Evolutionary conservation across 2,329 filamentous ascomycete species (phyloP).

Genomic region (Aspergillus quadrilineatus): DNA sequence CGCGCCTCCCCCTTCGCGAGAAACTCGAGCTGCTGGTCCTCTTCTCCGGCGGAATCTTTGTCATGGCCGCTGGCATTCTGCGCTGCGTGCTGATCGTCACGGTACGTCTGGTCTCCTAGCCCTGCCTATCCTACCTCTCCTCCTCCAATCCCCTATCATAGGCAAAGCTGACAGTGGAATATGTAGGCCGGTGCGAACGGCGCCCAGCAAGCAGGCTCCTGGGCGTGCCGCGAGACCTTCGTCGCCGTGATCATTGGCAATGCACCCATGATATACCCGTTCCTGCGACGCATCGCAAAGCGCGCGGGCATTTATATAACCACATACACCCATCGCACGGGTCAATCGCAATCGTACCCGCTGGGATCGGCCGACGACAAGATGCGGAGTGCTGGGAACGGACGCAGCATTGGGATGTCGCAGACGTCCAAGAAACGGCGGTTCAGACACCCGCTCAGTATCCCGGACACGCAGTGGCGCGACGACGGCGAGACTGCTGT

Average conservation of each 20-base stretch:
- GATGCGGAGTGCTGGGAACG: not conserved
- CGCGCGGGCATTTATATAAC: slow-evolving; percentile 29
- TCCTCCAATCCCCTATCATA: not conserved
- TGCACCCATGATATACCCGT: slow-evolving; percentile 44
- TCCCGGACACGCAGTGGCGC: slow-evolving; percentile 34
- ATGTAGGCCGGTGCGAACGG: slow-evolving; percentile 35
- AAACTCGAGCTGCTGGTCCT: slow-evolving; percentile 56
- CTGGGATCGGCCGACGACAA: slow-evolving; percentile 20
- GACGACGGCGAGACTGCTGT: slow-evolving; percentile 33
- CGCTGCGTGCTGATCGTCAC: slow-evolving; percentile 54
- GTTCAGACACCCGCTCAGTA: slow-evolving; percentile 33
- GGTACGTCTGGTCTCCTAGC: slow-evolving; percentile 21
- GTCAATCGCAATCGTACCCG: slow-evolving; percentile 21
- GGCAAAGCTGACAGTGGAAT: not conserved
- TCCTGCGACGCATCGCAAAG: slow-evolving; percentile 28
- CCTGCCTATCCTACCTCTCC: too few relatives aligned
- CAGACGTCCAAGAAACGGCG: slow-evolving; percentile 19
- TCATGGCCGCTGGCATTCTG: slow-evolving; percentile 56
- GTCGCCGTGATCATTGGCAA: slow-evolving; percentile 47
- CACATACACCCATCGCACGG: slow-evolving; percentile 9
- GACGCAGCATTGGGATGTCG: not conserved
- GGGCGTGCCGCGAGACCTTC: slow-evolving; percentile 48
- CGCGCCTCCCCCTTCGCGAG: slow-evolving; percentile 49
- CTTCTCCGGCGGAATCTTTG: slow-evolving; percentile 57
- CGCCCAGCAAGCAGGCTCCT: slow-evolving; percentile 43